Evolutionary conservation across 768 basidiomycete species (phyloP).

Genomic region (Lanmaoa pseudosensibilis): DNA sequence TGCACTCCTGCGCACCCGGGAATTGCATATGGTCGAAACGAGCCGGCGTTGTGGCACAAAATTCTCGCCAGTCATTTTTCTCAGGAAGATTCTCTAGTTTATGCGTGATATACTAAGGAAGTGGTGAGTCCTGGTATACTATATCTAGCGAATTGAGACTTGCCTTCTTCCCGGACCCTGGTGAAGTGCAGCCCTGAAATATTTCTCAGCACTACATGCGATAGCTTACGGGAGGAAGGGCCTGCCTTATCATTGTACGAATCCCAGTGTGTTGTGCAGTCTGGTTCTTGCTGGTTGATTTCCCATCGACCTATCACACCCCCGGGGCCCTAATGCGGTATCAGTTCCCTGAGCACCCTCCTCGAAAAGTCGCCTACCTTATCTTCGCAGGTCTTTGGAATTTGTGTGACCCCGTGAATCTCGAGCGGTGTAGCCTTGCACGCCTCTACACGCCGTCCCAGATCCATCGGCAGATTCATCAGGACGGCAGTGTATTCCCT

Average conservation of each 20-base stretch:
- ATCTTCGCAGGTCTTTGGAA: slow-evolving; percentile 25
- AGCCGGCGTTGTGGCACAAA: slow-evolving; percentile 36
- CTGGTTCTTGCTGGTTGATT: slow-evolving; percentile 27
- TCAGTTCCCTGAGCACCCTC: neutral
- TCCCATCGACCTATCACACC: slow-evolving; percentile 29
- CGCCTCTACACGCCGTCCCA: slow-evolving; percentile 21
- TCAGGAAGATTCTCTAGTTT: slow-evolving; percentile 28
- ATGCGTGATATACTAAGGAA: slow-evolving; percentile 26
- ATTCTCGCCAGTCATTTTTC: slow-evolving; percentile 30
- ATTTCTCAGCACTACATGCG: neutral
- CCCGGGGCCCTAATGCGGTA: slow-evolving; percentile 9
- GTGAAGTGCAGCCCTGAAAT: slow-evolving; percentile 26
- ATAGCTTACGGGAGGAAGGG: neutral
- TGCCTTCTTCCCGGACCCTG: slow-evolving; percentile 24
- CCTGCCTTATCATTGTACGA: slow-evolving; percentile 28
- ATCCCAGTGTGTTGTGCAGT: slow-evolving; percentile 28
- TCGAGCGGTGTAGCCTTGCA: slow-evolving; percentile 25
- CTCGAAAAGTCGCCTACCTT: neutral
- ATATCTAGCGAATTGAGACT: neutral
- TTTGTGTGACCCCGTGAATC: slow-evolving; percentile 21
- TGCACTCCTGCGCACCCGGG: slow-evolving; percentile 17
- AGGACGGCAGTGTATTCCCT: slow-evolving; percentile 33
- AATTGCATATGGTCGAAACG: slow-evolving; percentile 27
- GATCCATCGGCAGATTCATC: slow-evolving; percentile 27
- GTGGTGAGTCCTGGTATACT: neutral